Percentiles rank a stretch among this genome's conserved stretches.
Evolutionary conservation across 1,139 yeast species (phyloP).

Genomic region (Groenewaldozyma sp.): DNA sequence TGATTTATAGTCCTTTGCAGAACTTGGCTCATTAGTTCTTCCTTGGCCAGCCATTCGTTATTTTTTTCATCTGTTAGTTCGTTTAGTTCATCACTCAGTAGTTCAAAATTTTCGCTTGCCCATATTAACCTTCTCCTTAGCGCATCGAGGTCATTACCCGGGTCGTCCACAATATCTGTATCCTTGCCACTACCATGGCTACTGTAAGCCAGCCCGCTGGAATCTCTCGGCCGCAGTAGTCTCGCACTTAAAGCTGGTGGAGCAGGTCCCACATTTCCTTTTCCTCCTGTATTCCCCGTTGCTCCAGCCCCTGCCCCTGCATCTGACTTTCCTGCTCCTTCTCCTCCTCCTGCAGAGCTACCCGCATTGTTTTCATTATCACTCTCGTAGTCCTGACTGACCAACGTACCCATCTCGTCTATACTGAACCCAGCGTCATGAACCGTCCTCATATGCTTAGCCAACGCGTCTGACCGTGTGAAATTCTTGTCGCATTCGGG

Average conservation of each 20-base stretch:
- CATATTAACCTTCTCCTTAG: slow-evolving; percentile 37
- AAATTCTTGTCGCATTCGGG: slow-evolving; percentile 63
- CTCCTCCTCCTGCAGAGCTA: background rate
- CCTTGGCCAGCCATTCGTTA: slow-evolving; percentile 48
- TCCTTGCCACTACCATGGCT: slow-evolving; percentile 2
- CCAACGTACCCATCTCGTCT: too few species aligned
- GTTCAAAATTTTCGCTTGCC: slow-evolving; percentile 40
- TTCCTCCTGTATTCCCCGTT: too few species aligned
- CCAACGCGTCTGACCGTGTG: slow-evolving; percentile 51
- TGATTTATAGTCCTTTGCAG: slow-evolving; percentile 24
- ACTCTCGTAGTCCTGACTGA: background rate
- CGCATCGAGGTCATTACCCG: slow-evolving; percentile 21
- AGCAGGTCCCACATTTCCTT: too few species aligned
- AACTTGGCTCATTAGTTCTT: slow-evolving; percentile 46
- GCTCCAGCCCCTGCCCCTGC: background rate
- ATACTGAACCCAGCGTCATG: slow-evolving; percentile 39
- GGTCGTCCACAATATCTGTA: slow-evolving; percentile 5
- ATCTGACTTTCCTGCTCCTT: background rate
- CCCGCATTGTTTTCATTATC: background rate
- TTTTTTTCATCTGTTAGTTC: slow-evolving; percentile 34
- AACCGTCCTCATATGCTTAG: slow-evolving; percentile 53
- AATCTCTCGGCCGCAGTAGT: slow-evolving; percentile 3
- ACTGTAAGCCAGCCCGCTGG: slow-evolving; percentile 8
- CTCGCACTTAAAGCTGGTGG: too few species aligned
- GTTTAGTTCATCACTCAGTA: slow-evolving; percentile 38